These are phyloP conservation scores for Gynostemma pentaphyllum DNA, from an alignment of 306 rosid species.

Conservation along the genomic window DNA sequence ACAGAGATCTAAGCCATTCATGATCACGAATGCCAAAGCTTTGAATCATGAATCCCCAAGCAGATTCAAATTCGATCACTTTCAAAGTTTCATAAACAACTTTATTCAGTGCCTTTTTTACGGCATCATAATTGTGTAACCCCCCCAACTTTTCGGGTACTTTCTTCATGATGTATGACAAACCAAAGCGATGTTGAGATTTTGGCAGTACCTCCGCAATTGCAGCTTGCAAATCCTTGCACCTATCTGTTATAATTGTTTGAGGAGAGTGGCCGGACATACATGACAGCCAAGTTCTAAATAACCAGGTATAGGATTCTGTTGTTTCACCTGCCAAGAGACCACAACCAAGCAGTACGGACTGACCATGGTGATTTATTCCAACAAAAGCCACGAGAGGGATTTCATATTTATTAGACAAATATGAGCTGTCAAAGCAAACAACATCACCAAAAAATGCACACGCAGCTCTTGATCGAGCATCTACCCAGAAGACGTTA, in stretches of 20 bases:
- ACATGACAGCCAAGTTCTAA: conserved; percentile 70
- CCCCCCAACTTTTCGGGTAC: conserved; percentile 91
- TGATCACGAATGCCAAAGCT: conserved; percentile 62
- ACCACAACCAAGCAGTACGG: conserved; percentile 78
- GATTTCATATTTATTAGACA: conserved; percentile 72
- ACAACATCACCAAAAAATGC: conserved; percentile 69
- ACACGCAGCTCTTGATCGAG: conserved; percentile 76
- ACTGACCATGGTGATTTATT: conserved; percentile 76
- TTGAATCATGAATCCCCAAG: conserved; percentile 79
- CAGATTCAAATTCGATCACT: conserved; percentile 82
- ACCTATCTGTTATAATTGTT: conserved; percentile 73
- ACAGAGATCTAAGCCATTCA: conserved; percentile 78
- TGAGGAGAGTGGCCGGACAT: conserved; percentile 54
- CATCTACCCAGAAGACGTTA: conserved; percentile 78
- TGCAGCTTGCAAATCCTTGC: conserved; percentile 56
- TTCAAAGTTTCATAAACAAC: conserved; percentile 74
- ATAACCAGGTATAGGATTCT: conserved; percentile 73
- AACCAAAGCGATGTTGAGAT: conserved; percentile 68
- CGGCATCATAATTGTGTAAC: conserved; percentile 62
- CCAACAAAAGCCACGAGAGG: conserved; percentile 90
- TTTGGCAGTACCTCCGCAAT: conserved; percentile 59
- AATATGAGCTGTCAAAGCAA: conserved; percentile 57
- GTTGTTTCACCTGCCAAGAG: conserved; percentile 69
- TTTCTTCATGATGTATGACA: conserved; percentile 74
- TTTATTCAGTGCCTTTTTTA: conserved; percentile 55